A percentile compares a stretch with the other conserved stretches of the same genome.
phyloP scores from a whole-genome alignment of 306 rosid genomes.

The Begonia masoniana region DNA sequence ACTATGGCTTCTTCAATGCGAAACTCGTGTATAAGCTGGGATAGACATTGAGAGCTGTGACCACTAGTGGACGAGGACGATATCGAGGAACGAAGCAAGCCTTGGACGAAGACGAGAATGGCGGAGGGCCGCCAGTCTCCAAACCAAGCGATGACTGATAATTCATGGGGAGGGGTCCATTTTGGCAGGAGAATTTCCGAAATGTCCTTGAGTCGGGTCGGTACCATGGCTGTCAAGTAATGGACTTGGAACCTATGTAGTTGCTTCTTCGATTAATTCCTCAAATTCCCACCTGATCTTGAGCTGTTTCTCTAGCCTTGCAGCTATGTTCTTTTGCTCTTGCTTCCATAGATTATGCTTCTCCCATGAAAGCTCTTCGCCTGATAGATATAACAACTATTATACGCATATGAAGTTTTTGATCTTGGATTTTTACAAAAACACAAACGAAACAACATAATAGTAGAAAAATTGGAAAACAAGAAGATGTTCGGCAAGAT shows the following conservation, averaged over 20 bases:
- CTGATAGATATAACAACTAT: conserved; percentile 4
- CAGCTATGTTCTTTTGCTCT: conserved; percentile 23
- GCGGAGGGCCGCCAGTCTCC: conserved; percentile 42
- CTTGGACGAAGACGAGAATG: conserved; percentile 20
- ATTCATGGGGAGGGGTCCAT: conserved; percentile 21
- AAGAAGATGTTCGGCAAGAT: background rate
- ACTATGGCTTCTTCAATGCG: conserved; percentile 29
- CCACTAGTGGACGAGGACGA: conserved; percentile 2
- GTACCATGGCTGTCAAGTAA: conserved; percentile 24
- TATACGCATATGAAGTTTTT: no score
- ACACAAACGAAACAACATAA: background rate
- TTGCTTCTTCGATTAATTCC: conserved; percentile 35
- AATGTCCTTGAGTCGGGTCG: conserved; percentile 21
- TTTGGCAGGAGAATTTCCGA: conserved; percentile 27
- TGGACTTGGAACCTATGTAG: conserved; percentile 23
- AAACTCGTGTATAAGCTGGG: conserved; percentile 23
- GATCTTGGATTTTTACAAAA: no score
- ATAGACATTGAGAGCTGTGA: conserved; percentile 14
- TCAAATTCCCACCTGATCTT: conserved; percentile 28
- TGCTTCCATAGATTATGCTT: conserved; percentile 26
- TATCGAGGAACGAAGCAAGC: conserved; percentile 13
- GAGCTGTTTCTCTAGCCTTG: conserved; percentile 30
- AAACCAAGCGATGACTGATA: conserved; percentile 23
- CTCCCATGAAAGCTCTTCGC: conserved; percentile 19
- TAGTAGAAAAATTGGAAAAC: background rate